phyloP scores from a whole-genome alignment of 306 rosid species.

The Vigna nakashimae region DNA sequence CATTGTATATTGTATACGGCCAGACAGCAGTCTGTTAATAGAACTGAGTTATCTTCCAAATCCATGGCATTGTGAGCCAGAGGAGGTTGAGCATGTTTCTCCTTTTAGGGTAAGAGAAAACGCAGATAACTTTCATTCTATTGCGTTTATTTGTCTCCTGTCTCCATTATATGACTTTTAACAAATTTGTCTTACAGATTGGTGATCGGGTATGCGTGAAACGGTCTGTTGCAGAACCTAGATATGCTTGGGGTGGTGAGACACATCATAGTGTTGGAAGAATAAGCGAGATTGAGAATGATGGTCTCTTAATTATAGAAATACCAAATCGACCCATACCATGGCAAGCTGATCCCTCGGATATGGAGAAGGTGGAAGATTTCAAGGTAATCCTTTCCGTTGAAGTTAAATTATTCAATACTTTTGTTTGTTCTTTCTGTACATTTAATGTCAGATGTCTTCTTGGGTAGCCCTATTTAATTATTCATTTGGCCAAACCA shows the following conservation, averaged over 20 bases:
- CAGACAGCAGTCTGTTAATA: constrained; percentile 90
- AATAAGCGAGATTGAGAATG: constrained; percentile 96
- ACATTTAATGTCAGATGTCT: constrained; percentile 29
- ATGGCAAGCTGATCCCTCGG: constrained; percentile 99
- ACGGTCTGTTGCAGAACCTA: constrained; percentile 98
- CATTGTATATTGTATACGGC: constrained; percentile 92
- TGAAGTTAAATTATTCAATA: constrained; percentile 24
- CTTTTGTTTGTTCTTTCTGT: constrained; percentile 19
- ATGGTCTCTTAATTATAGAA: constrained; percentile 90
- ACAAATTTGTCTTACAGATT: constrained; percentile 64
- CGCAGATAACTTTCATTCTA: constrained; percentile 24
- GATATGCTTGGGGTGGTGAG: constrained; percentile 99
- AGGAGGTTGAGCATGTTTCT: constrained; percentile 92
- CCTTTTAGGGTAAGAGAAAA: constrained; percentile 78
- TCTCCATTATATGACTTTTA: constrained; percentile 1
- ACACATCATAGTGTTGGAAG: constrained; percentile 97
- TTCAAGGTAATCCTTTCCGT: constrained; percentile 68
- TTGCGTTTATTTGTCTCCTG: constrained; percentile 8
- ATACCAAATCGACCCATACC: constrained; percentile 94
- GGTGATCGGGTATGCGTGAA: constrained; percentile 93
- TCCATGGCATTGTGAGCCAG: constrained; percentile 99
- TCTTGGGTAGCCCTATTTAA: constrained; percentile 22
- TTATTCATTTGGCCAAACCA: constrained; percentile 45
- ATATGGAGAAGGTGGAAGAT: constrained; percentile 97
- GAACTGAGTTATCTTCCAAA: constrained; percentile 95